Percentiles rank a stretch among this genome's conserved stretches.
Evolutionary conservation across 805 yeast species (phyloP).

Genomic region (Metschnikowia lunata): DNA sequence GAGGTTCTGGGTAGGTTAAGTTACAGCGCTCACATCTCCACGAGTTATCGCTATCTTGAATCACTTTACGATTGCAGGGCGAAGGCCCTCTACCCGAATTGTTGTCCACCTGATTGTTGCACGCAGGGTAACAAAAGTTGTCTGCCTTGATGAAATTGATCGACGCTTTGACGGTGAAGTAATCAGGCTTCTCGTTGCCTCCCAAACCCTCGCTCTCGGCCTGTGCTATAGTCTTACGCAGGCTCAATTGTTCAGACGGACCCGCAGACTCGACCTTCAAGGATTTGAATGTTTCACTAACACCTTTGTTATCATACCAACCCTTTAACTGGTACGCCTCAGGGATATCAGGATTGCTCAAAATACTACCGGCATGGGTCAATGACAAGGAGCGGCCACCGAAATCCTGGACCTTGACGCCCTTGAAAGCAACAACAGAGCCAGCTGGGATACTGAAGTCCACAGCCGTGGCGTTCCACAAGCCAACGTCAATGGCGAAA

Average conservation of each 20-base stretch:
- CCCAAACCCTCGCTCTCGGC: constrained; percentile 70
- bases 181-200: constrained; percentile 72
- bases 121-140: constrained; percentile 85
- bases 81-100: constrained; percentile 26
- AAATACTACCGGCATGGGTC: constrained; percentile 70
- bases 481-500: constrained; percentile 68
- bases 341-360: constrained; percentile 80
- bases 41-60: constrained; percentile 61
- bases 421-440: constrained; percentile 87
- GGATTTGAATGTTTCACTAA: constrained; percentile 54
- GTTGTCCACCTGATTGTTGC: constrained; percentile 47
- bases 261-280: constrained; percentile 49
- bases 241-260: constrained; percentile 35
- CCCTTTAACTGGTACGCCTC: constrained; percentile 88
- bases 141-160: constrained; percentile 69
- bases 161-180: constrained; percentile 69
- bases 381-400: constrained; percentile 80
- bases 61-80: constrained; percentile 75
- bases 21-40: constrained; percentile 97
- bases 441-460: constrained; percentile 72
- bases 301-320: constrained; percentile 88
- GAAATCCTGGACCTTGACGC: constrained; percentile 83
- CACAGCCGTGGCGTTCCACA: constrained; percentile 87
- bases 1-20: constrained; percentile 60
- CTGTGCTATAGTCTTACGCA: constrained; percentile 62